A percentile compares a stretch with the other conserved stretches of the same genome.
phyloP scores from a whole-genome alignment of 2,329 filamentous ascomycete species.

The Aspergillus floridensis region DNA sequence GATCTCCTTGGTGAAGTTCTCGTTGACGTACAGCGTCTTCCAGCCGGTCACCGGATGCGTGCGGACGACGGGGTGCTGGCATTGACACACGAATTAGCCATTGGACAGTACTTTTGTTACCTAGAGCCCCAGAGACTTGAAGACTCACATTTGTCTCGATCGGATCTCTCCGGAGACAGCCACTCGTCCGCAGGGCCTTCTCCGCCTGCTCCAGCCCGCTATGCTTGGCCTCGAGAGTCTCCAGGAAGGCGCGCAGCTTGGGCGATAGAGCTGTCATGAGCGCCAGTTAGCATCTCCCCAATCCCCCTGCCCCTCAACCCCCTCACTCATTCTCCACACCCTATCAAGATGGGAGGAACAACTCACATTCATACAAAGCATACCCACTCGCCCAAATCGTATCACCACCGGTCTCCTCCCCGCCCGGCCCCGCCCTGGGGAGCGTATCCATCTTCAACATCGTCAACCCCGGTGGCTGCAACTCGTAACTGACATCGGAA shows the following conservation, averaged over 20 bases:
- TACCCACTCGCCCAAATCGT: constrained; percentile 30
- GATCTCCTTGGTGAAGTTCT: constrained; percentile 27
- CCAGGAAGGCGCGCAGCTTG: constrained; percentile 19
- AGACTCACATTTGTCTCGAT: constrained; percentile 21
- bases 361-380: constrained; percentile 25
- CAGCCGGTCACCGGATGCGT: constrained; percentile 34
- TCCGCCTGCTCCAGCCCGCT: constrained; percentile 28
- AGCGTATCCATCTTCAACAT: constrained; percentile 20
- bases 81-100: no score
- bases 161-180: constrained; percentile 30
- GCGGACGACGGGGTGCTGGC: constrained; percentile 30
- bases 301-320: no score
- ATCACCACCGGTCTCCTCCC: constrained; percentile 30
- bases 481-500: constrained; percentile 28
- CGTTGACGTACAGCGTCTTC: constrained; percentile 37
- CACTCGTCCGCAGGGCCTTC: constrained; percentile 13
- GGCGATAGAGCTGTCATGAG: constrained; percentile 16
- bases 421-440: constrained; percentile 8
- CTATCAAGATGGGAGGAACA: no score
- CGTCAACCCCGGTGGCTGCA: constrained; percentile 30
- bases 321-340: no score
- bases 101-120: no score
- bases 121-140: fast-evolving
- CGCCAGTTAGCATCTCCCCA: no score
- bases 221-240: constrained; percentile 31